Evolutionary conservation across 2,329 filamentous ascomycete genomes (phyloP).

Genomic region (Aureobasidium sp.): DNA sequence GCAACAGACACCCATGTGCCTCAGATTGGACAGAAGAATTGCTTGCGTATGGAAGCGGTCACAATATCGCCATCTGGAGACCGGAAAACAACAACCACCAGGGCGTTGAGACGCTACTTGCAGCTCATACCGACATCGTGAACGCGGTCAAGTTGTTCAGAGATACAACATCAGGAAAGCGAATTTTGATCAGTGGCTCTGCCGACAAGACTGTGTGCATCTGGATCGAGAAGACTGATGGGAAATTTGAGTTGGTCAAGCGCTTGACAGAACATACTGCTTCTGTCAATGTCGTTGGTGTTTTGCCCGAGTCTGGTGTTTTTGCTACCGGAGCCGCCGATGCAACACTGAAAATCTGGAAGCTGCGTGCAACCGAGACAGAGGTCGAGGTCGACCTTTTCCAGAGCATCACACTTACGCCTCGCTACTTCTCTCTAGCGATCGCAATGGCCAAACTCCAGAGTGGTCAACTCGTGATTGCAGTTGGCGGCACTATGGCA

Average conservation of each 20-base stretch:
- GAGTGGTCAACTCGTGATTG: constrained; percentile 49
- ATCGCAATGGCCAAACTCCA: constrained; percentile 57
- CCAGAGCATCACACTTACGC: constrained; percentile 64
- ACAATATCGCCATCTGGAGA: constrained; percentile 82
- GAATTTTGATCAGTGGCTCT: constrained; percentile 67
- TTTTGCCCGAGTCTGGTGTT: constrained; percentile 36
- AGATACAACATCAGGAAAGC: constrained; percentile 37
- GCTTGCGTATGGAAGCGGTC: constrained; percentile 82
- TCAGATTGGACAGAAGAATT: constrained; percentile 76
- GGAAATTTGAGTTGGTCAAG: constrained; percentile 33
- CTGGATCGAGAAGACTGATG: constrained; percentile 37
- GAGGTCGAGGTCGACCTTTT: constrained; percentile 40
- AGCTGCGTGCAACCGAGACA: constrained; percentile 31
- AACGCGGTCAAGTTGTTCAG: constrained; percentile 77
- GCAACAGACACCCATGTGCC: constrained; percentile 80
- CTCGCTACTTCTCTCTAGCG: constrained; percentile 74
- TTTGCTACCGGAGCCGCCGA: constrained; percentile 57
- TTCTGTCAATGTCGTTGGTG: constrained; percentile 59
- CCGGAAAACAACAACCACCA: constrained; percentile 45
- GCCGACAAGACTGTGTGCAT: constrained; percentile 70
- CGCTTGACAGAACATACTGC: constrained; percentile 60
- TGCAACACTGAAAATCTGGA: constrained; percentile 60
- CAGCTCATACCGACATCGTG: constrained; percentile 70
- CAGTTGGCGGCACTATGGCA: constrained; percentile 76
- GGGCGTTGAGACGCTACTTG: constrained; percentile 55